phyloP scores from a whole-genome alignment of 2,329 filamentous ascomycete species.

The Penicillium sp. region DNA sequence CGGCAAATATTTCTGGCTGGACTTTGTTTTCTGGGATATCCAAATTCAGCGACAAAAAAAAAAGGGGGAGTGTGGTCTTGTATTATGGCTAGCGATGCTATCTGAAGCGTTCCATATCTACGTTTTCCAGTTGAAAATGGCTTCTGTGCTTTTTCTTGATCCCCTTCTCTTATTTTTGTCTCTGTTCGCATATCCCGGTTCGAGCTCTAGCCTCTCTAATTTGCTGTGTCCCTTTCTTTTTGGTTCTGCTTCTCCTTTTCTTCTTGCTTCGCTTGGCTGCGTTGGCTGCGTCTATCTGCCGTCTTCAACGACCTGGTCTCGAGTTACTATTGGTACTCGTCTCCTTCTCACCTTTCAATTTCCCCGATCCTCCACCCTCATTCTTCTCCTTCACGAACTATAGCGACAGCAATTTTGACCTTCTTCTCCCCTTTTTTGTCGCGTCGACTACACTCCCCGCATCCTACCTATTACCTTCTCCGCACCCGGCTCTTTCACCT shows the following conservation, averaged over 20 bases:
- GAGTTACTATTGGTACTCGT: constrained; percentile 2
- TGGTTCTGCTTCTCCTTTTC: constrained; percentile 7
- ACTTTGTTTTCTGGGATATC: constrained; percentile 16
- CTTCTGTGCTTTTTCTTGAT: constrained; percentile 4
- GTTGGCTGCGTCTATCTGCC: constrained; percentile 14
- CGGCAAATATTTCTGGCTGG: constrained; percentile 14
- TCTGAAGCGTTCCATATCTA: constrained; percentile 14
- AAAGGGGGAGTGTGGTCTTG: constrained; percentile 1
- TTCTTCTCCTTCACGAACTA: constrained; percentile 19
- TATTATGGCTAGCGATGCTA: constrained; percentile 19
- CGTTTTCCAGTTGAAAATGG: constrained; percentile 10
- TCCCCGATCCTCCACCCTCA: background rate
- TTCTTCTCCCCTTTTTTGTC: constrained; percentile 13
- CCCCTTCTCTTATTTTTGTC: constrained; percentile 2
- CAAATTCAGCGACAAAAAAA: constrained; percentile 11
- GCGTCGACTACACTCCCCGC: background rate
- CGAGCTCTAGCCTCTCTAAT: constrained; percentile 3
- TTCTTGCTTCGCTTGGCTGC: constrained; percentile 17
- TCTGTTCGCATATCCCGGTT: constrained; percentile 5
- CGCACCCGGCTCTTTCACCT: constrained; percentile 26
- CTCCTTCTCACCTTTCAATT: constrained; percentile 1
- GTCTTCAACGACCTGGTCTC: constrained; percentile 7
- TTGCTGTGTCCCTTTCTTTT: background rate
- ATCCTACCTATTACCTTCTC: constrained; percentile 11
- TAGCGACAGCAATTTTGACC: constrained; percentile 17